Evolutionary conservation across 106 monocot species (phyloP).

Genomic region (Chionographis japonica): DNA sequence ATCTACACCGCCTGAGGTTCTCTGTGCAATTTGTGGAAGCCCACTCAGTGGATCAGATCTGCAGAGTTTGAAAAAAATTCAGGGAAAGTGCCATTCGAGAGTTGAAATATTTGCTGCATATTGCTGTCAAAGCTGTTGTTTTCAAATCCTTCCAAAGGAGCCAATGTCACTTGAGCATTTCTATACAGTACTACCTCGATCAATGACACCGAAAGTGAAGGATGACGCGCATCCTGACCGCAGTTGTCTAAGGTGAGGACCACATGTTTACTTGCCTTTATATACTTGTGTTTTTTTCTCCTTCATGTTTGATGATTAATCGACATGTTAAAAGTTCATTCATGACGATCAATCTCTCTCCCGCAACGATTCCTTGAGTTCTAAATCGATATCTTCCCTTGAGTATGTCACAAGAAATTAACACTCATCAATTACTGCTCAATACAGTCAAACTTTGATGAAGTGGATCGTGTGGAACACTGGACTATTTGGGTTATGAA

Average conservation of each 20-base stretch:
- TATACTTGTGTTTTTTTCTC: not conserved
- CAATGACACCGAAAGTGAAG: constrained; percentile 38
- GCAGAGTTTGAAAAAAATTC: constrained; percentile 17
- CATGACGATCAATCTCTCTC: not conserved
- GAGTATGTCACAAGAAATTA: too few species aligned
- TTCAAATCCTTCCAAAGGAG: constrained; percentile 76
- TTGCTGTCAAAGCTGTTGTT: constrained; percentile 79
- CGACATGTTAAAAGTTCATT: not conserved
- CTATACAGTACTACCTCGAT: constrained; percentile 55
- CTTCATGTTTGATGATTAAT: not conserved
- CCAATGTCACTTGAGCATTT: constrained; percentile 36
- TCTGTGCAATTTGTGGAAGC: constrained; percentile 78
- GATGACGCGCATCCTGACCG: constrained; percentile 6
- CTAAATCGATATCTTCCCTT: too few species aligned
- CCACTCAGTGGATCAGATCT: constrained; percentile 64
- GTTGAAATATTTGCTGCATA: constrained; percentile 41
- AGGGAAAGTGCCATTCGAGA: constrained; percentile 11
- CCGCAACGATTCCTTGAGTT: too few species aligned
- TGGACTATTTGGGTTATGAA: too few species aligned
- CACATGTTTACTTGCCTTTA: not conserved
- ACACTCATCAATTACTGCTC: too few species aligned
- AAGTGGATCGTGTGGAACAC: too few species aligned
- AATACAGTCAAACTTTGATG: too few species aligned
- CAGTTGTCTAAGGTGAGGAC: constrained; percentile 57
- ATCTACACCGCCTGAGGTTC: constrained; percentile 36